Conservation (phyloP, 129 eudicot genomes). For the Flaveria brownii region DNA sequence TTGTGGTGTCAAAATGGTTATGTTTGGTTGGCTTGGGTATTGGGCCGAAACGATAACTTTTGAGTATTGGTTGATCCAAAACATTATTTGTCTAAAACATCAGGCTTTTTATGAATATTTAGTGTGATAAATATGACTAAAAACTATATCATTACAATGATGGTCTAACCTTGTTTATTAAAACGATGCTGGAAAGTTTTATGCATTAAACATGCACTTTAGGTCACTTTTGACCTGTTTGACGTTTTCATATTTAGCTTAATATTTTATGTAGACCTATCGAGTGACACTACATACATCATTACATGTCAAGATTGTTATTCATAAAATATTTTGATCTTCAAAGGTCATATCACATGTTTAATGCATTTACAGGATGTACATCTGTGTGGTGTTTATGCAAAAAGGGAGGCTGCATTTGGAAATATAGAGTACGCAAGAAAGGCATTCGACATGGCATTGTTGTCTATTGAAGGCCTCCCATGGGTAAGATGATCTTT, state of each 20-base stretch:
- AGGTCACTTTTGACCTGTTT: not conserved
- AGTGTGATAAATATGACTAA: not conserved
- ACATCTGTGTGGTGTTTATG: constrained; percentile 91
- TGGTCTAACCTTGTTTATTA: not conserved
- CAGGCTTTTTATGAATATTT: not conserved
- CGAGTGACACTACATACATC: not conserved
- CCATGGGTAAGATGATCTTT: constrained; percentile 52
- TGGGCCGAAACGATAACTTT: no score
- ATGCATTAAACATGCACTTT: not conserved
- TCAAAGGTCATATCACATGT: not conserved
- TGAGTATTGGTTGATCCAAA: not conserved
- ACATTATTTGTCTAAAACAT: not conserved
- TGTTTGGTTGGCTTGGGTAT: no score
- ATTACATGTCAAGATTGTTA: constrained; percentile 1
- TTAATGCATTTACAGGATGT: constrained; percentile 59
- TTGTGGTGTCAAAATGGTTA: no score
- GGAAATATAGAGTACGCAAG: constrained; percentile 88
- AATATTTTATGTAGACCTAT: not conserved
- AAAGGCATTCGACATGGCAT: constrained; percentile 96
- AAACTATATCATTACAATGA: not conserved
- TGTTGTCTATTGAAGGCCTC: constrained; percentile 67
- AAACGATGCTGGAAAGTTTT: not conserved
- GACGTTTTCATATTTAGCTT: not conserved
- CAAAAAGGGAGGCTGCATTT: constrained; percentile 78
- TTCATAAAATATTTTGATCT: not conserved